A percentile compares a stretch with the other conserved stretches of the same genome.
Conservation (phyloP, 225 moss, liverwort and hornwort genomes). For the Marchantia polymorpha region DNA sequence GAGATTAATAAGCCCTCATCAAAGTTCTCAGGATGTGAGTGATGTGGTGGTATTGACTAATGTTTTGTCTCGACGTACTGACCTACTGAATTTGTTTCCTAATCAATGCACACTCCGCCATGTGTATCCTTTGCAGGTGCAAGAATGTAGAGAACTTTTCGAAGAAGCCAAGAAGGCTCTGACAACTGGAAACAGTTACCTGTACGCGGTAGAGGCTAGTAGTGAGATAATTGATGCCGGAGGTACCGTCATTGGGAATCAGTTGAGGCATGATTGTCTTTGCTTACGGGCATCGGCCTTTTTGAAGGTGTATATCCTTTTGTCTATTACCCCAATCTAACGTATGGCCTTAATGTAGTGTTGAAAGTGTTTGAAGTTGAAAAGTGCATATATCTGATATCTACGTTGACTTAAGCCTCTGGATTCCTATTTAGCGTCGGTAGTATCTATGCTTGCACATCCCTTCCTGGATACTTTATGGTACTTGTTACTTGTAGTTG, state of each 20-base stretch:
- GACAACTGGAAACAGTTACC: slow-evolving; percentile 51
- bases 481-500: too few relatives aligned
- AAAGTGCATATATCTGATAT: neutral
- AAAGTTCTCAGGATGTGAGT: too few relatives aligned
- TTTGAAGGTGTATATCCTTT: slow-evolving; percentile 52
- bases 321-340: neutral
- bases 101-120: too few relatives aligned
- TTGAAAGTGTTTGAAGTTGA: neutral
- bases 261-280: slow-evolving; percentile 85
- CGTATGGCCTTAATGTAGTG: neutral
- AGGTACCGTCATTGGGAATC: slow-evolving; percentile 74
- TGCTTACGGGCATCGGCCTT: slow-evolving; percentile 88
- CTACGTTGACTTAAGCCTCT: too few relatives aligned
- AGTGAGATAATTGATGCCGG: slow-evolving; percentile 96
- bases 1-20: too few relatives aligned
- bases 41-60: too few relatives aligned
- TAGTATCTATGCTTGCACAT: too few relatives aligned
- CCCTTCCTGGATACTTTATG: too few relatives aligned
- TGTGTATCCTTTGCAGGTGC: slow-evolving; percentile 48
- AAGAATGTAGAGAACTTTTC: slow-evolving; percentile 81
- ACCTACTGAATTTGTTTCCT: too few relatives aligned
- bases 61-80: too few relatives aligned
- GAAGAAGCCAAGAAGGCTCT: slow-evolving; percentile 70
- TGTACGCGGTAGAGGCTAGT: slow-evolving; percentile 76
- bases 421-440: too few relatives aligned